Percentiles rank a stretch among this genome's conserved stretches.
Conservation (phyloP, 2,329 filamentous ascomycete genomes). For the Aspergillus puulaauensis region DNA sequence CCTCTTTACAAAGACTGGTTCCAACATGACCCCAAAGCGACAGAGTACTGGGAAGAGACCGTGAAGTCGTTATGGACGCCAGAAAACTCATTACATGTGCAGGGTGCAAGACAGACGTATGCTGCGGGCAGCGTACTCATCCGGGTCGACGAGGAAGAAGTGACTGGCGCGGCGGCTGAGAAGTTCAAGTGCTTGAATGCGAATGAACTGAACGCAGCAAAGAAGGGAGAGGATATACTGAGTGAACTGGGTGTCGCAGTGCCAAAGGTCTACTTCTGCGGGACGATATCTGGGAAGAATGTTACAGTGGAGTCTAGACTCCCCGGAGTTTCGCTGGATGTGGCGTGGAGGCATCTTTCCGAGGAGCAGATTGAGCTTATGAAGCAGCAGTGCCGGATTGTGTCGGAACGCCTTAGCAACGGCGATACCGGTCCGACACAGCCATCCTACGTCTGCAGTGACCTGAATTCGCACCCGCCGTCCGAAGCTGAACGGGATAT, state of each 20-base stretch:
- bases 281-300: conserved; percentile 39
- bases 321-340: conserved; percentile 39
- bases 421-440: conserved; percentile 26
- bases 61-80: conserved; percentile 32
- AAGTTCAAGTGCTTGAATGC: conserved; percentile 35
- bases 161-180: conserved; percentile 27
- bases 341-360: conserved; percentile 39
- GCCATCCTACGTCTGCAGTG: conserved; percentile 36
- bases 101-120: conserved; percentile 33
- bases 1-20: conserved; percentile 35
- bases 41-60: conserved; percentile 36
- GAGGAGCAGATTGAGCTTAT: conserved; percentile 31
- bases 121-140: conserved; percentile 39
- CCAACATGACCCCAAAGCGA: conserved; percentile 28
- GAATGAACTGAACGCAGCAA: conserved; percentile 38
- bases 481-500: conserved; percentile 28
- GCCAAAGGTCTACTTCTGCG: conserved; percentile 38
- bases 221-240: conserved; percentile 34
- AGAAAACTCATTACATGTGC: conserved; percentile 32
- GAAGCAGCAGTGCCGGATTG: conserved; percentile 38
- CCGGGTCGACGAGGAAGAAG: conserved; percentile 32
- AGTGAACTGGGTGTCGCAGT: conserved; percentile 33
- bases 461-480: conserved; percentile 30
- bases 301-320: conserved; percentile 42
- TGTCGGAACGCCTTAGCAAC: conserved; percentile 29